Base-by-base conservation (phyloP, 352 stramenopile species). In the Globisporangium solare region DNA sequence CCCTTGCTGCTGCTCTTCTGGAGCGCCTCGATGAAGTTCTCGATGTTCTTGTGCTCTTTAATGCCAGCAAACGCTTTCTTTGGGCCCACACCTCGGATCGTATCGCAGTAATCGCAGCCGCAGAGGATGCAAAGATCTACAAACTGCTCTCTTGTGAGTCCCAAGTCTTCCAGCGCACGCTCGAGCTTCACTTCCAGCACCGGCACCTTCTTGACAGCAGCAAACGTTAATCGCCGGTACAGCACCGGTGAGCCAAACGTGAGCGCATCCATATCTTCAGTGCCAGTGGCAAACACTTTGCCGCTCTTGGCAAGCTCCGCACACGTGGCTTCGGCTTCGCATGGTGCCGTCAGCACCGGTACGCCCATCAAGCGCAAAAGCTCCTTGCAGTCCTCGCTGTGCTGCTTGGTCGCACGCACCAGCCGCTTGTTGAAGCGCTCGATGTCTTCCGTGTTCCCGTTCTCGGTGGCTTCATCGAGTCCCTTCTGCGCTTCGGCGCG, bases 231-330 rank as follows among this genome's bases (percentile, higher is more conserved):
- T 17, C 88, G 85, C 32, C 97, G 91, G 24, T 99, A 86, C 37
- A 99, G 69, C 53, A 98, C 83, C 0, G 97, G 97, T n/a, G 97
- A 97, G 18, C 83, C 82, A 70, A 99, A 99, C 24, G 97, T 99
- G 58, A 99, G 76, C 15, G 94, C 94, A 67, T 99, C 97, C 97
- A 99, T 99, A 80, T 99, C 97, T 79, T 99, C 97, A 0, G 97
- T 99, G 20, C 88, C 97, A 0, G 91, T 87, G 5, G 93, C 97
- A 65, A 94, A 99, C 0, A 98, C 90, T 53, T 97, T 92, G 48
- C 94, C 94, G 20, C 71, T 78, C 58, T 94, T 97, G 52, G 88
- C 92, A 49, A 99, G 78, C 42, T 84, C 82, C 5, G 97, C 95
- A 54, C 97, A 99, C 58, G 99, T 97, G 4, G 97, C 97, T 79